phyloP scores from a whole-genome alignment of 1,139 yeast genomes.

The Wickerhamomyces sp. region DNA sequence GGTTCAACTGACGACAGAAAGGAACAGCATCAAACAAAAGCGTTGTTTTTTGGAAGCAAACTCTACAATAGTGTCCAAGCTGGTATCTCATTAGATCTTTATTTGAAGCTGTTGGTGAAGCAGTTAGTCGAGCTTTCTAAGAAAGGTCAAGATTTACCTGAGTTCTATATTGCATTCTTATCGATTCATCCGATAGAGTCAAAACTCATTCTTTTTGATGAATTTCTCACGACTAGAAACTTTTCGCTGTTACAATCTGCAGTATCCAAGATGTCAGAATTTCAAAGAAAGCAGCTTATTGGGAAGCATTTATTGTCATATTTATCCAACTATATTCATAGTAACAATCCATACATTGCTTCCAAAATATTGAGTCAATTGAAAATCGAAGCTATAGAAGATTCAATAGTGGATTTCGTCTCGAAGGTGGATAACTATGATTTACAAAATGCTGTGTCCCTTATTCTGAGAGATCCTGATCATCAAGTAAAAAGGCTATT shows the following conservation, averaged over 20 bases:
- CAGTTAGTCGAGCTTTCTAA: constrained; percentile 25
- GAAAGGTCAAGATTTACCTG: constrained; percentile 7
- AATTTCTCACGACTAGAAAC: constrained; percentile 15
- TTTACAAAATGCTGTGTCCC: constrained; percentile 22
- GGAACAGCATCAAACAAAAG: constrained; percentile 21
- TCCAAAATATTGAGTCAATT: constrained; percentile 20
- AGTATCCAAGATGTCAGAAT: constrained; percentile 11
- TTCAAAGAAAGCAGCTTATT: constrained; percentile 23
- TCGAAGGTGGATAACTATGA: constrained; percentile 17
- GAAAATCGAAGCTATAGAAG: constrained; percentile 14
- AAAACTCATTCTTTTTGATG: constrained; percentile 19
- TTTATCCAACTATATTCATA: constrained; percentile 16
- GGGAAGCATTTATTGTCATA: constrained; percentile 23
- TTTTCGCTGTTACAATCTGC: constrained; percentile 14
- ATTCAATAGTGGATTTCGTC: constrained; percentile 8
- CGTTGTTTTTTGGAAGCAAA: constrained; percentile 33
- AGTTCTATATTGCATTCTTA: constrained; percentile 23
- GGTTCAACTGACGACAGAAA: constrained; percentile 9
- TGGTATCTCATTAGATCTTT: constrained; percentile 22
- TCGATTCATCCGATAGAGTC: constrained; percentile 28
- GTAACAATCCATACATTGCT: constrained; percentile 13
- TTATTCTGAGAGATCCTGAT: constrained; percentile 6
- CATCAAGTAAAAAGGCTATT: constrained; percentile 6
- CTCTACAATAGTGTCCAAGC: constrained; percentile 27
- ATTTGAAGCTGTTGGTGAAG: constrained; percentile 19